phyloP scores from a whole-genome alignment of 768 basidiomycete genomes.

The Gelatoporia subvermispora region DNA sequence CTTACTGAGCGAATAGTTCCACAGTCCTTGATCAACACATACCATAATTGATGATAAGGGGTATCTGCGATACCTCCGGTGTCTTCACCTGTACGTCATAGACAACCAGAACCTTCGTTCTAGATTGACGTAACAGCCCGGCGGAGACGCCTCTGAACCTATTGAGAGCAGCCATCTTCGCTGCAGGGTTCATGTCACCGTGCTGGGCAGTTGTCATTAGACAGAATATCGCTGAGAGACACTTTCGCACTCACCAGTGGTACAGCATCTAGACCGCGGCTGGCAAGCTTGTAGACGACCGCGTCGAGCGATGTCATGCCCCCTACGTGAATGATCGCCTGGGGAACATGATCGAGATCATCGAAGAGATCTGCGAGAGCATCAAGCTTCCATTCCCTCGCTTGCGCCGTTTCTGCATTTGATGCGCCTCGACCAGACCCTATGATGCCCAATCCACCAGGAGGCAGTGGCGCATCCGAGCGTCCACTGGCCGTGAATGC shows the following conservation, averaged over 20 bases:
- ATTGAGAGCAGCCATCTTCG: slow-evolving; percentile 76
- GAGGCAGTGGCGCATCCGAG: slow-evolving; percentile 37
- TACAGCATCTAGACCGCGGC: slow-evolving; percentile 80
- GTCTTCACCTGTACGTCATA: slow-evolving; percentile 92
- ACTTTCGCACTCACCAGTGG: slow-evolving; percentile 59
- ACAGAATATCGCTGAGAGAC: slow-evolving; percentile 1
- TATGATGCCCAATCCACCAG: slow-evolving; percentile 78
- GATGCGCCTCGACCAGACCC: slow-evolving; percentile 84
- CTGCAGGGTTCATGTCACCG: slow-evolving; percentile 85
- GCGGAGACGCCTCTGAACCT: slow-evolving; percentile 68
- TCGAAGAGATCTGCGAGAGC: slow-evolving; percentile 88
- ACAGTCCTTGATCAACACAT: slow-evolving; percentile 7
- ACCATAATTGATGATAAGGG: slow-evolving; percentile 96
- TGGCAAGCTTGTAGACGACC: slow-evolving; percentile 86
- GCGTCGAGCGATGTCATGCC: slow-evolving; percentile 83
- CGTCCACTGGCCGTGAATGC: slow-evolving; percentile 88
- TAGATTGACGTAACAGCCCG: slow-evolving; percentile 57
- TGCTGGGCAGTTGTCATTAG: slow-evolving; percentile 46
- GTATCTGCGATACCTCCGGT: slow-evolving; percentile 84
- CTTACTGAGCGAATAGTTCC: background rate
- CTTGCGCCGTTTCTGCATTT: slow-evolving; percentile 78
- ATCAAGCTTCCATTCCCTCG: slow-evolving; percentile 93
- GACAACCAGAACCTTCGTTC: slow-evolving; percentile 78
- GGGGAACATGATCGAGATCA: slow-evolving; percentile 65
- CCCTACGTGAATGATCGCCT: slow-evolving; percentile 85